Percentiles rank a stretch among this genome's conserved stretches.
Evolutionary conservation across 2,329 filamentous ascomycete species (phyloP).

Genomic region (Fusarium domesticum): DNA sequence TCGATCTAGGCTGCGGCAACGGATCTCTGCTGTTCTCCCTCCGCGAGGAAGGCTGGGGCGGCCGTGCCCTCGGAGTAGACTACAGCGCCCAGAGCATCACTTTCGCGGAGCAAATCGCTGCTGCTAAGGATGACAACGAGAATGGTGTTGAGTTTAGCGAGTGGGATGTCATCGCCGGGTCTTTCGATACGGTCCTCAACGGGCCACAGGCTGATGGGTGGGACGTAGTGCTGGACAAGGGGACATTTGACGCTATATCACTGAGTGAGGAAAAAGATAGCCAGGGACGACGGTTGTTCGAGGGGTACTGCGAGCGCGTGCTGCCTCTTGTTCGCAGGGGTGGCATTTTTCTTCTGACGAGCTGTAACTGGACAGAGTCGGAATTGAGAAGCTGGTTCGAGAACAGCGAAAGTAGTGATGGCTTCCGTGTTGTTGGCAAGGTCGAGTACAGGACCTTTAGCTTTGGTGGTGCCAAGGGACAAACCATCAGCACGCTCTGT

Average conservation of each 20-base stretch:
- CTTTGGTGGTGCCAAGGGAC: constrained; percentile 85
- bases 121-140: constrained; percentile 24
- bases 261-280: constrained; percentile 58
- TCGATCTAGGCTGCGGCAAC: constrained; percentile 93
- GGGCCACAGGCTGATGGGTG: constrained; percentile 54
- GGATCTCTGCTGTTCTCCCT: constrained; percentile 87
- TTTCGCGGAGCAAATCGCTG: constrained; percentile 66
- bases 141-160: constrained; percentile 47
- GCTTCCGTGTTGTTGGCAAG: constrained; percentile 60
- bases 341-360: constrained; percentile 81
- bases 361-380: constrained; percentile 95
- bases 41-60: constrained; percentile 60
- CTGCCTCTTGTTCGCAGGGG: constrained; percentile 64
- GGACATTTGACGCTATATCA: constrained; percentile 93
- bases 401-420: constrained; percentile 22
- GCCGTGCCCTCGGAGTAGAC: constrained; percentile 80
- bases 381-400: constrained; percentile 82
- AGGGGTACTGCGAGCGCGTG: constrained; percentile 71
- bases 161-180: constrained; percentile 61
- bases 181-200: constrained; percentile 35
- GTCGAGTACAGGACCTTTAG: constrained; percentile 83
- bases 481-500: constrained; percentile 83
- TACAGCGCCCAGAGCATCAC: constrained; percentile 74
- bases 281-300: constrained; percentile 61
- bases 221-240: constrained; percentile 95